A percentile compares a stretch with the other conserved stretches of the same genome.
Conservation (phyloP, 495 filamentous ascomycete species). For the Hyaloscypha variabilis region DNA sequence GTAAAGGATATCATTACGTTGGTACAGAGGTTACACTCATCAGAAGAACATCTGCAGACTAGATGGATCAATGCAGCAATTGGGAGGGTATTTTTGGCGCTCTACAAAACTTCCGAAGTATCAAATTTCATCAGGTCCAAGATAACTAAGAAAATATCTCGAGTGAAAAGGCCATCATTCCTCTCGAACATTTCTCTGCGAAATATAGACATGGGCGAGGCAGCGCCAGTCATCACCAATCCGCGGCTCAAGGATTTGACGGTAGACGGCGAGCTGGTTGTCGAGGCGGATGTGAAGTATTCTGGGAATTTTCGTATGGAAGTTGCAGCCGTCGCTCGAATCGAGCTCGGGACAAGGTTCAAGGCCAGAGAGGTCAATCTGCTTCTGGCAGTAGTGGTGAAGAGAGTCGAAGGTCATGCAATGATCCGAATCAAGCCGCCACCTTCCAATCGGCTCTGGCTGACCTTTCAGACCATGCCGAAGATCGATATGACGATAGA, state of each 20-base stretch:
- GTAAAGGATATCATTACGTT: conserved; percentile 82
- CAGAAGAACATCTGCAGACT: conserved; percentile 88
- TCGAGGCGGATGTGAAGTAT: conserved; percentile 87
- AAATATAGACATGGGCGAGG: conserved; percentile 83
- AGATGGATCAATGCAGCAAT: conserved; percentile 93
- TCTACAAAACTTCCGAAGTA: conserved; percentile 82
- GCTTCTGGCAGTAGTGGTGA: conserved; percentile 82
- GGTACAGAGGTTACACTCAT: conserved; percentile 87
- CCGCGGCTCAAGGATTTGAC: conserved; percentile 87
- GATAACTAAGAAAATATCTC: conserved; percentile 94
- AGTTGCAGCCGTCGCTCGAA: conserved; percentile 84
- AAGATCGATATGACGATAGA: conserved; percentile 91
- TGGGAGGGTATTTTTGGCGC: conserved; percentile 80
- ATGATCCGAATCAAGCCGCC: conserved; percentile 90
- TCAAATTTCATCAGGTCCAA: conserved; percentile 79
- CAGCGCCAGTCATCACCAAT: conserved; percentile 87
- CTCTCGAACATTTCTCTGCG: conserved; percentile 79
- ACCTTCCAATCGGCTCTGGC: conserved; percentile 92
- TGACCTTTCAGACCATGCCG: conserved; percentile 89
- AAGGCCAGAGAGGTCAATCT: conserved; percentile 89
- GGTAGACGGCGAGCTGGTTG: conserved; percentile 83
- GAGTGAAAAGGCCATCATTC: conserved; percentile 90
- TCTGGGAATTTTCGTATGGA: conserved; percentile 86
- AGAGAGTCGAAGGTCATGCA: conserved; percentile 82
- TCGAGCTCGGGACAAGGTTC: conserved; percentile 87